A percentile compares a stretch with the other conserved stretches of the same genome.
These are phyloP conservation scores for Trametopsis cervina DNA, from an alignment of 768 basidiomycete species.

Conservation along the genomic window DNA sequence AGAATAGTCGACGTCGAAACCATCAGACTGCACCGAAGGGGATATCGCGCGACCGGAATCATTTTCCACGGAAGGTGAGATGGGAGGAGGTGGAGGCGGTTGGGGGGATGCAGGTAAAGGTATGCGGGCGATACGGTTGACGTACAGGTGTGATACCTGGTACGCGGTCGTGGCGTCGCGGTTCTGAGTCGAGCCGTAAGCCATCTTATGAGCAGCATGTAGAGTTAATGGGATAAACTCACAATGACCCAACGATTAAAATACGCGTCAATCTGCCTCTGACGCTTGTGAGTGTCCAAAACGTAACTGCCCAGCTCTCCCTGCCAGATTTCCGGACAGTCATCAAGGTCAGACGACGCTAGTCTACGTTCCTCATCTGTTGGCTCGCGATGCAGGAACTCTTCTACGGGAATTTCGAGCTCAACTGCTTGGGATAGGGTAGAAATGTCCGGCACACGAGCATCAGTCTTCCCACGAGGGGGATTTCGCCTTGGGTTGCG, in stretches of 20 bases:
- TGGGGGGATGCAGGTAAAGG: conserved; percentile 36
- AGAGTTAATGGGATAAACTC: conserved; percentile 16
- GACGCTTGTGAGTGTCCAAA: conserved; percentile 64
- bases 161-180: conserved; percentile 60
- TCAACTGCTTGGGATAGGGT: conserved; percentile 18
- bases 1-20: conserved; percentile 22
- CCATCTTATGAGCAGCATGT: background rate
- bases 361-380: conserved; percentile 38
- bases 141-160: conserved; percentile 52
- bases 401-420: conserved; percentile 21
- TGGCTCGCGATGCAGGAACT: conserved; percentile 19
- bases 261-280: conserved; percentile 65
- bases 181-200: conserved; percentile 40
- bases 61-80: conserved; percentile 26
- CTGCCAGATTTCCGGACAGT: conserved; percentile 72
- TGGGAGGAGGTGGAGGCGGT: conserved; percentile 23
- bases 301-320: conserved; percentile 64
- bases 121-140: conserved; percentile 38
- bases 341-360: conserved; percentile 74
- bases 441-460: conserved; percentile 16
- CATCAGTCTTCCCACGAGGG: conserved; percentile 31
- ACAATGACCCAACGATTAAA: conserved; percentile 66
- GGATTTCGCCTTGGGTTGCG: conserved; percentile 23
- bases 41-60: conserved; percentile 29
- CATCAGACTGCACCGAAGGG: conserved; percentile 25